Evolutionary conservation across 2,329 filamentous ascomycete genomes (phyloP).

Genomic region (Trematosphaeria pertusa): DNA sequence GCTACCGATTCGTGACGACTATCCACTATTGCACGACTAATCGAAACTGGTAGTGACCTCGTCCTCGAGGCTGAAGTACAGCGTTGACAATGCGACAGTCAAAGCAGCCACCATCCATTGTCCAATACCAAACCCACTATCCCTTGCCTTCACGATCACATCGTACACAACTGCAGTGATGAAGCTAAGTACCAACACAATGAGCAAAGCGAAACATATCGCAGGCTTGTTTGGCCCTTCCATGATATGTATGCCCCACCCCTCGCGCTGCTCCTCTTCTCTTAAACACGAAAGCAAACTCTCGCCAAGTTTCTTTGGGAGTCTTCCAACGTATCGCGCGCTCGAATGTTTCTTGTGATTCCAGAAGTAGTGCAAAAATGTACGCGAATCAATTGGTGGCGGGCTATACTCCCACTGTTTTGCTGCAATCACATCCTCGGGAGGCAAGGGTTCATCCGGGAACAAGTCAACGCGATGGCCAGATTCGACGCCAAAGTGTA

Average conservation of each 20-base stretch:
- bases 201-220: conserved; percentile 12
- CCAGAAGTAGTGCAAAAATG: conserved; percentile 21
- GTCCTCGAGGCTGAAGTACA: conserved; percentile 18
- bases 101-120: conserved; percentile 21
- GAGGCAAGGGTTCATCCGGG: conserved; percentile 1
- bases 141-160: conserved; percentile 8
- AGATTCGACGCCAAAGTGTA: conserved; percentile 11
- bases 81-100: conserved; percentile 11
- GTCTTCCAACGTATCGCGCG: conserved; percentile 9
- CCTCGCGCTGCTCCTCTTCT: conserved; percentile 7
- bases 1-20: too few species aligned
- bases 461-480: conserved; percentile 11
- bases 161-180: conserved; percentile 10
- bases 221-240: conserved; percentile 19
- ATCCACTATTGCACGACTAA: too few species aligned
- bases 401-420: conserved; percentile 15
- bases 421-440: conserved; percentile 8
- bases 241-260: conserved; percentile 22
- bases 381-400: conserved; percentile 17
- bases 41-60: background rate
- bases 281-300: conserved; percentile 7
- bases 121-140: conserved; percentile 21
- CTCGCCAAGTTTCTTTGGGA: conserved; percentile 20
- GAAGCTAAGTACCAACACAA: conserved; percentile 13
- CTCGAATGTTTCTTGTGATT: conserved; percentile 11